Evolutionary conservation across 2,329 filamentous ascomycete species (phyloP).

Genomic region (Hymenoscyphus fraxineus): DNA sequence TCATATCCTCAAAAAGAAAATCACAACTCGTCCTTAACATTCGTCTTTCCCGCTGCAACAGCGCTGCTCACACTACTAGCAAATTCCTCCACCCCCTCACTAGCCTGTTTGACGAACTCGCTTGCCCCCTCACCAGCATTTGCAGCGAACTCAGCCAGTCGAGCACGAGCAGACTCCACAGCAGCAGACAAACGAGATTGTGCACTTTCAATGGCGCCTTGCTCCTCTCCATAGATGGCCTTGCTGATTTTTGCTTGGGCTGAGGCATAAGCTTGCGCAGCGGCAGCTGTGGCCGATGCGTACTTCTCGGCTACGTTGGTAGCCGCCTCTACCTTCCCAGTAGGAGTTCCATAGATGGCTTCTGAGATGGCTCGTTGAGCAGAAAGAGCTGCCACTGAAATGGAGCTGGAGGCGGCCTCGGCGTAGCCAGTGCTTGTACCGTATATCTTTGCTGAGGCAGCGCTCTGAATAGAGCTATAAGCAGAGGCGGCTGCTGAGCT

Average conservation of each 20-base stretch:
- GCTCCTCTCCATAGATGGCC: conserved; percentile 28
- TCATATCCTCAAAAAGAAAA: background rate
- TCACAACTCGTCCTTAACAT: conserved; percentile 51
- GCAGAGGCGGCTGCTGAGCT: conserved; percentile 50
- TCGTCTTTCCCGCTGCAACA: conserved; percentile 40
- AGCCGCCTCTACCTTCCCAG: conserved; percentile 43
- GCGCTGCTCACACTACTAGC: conserved; percentile 44
- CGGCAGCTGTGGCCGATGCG: conserved; percentile 22
- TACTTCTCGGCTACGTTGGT: conserved; percentile 26
- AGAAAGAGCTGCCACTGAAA: conserved; percentile 51
- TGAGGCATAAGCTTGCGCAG: conserved; percentile 22
- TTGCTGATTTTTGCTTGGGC: conserved; percentile 22
- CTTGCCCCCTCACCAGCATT: conserved; percentile 34
- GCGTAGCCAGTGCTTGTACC: conserved; percentile 49
- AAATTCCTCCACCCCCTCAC: conserved; percentile 42
- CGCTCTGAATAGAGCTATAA: conserved; percentile 47
- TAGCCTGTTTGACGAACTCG: conserved; percentile 37
- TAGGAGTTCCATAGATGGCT: conserved; percentile 54
- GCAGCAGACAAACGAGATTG: conserved; percentile 29
- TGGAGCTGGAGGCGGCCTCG: conserved; percentile 49
- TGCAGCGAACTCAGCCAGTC: conserved; percentile 28
- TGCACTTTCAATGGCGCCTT: conserved; percentile 32
- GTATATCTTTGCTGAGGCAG: conserved; percentile 52
- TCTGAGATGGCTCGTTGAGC: conserved; percentile 53
- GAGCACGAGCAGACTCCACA: conserved; percentile 30